Base-by-base conservation (phyloP, 2,329 filamentous ascomycete genomes). In the Ophiocordyceps sinensis region DNA sequence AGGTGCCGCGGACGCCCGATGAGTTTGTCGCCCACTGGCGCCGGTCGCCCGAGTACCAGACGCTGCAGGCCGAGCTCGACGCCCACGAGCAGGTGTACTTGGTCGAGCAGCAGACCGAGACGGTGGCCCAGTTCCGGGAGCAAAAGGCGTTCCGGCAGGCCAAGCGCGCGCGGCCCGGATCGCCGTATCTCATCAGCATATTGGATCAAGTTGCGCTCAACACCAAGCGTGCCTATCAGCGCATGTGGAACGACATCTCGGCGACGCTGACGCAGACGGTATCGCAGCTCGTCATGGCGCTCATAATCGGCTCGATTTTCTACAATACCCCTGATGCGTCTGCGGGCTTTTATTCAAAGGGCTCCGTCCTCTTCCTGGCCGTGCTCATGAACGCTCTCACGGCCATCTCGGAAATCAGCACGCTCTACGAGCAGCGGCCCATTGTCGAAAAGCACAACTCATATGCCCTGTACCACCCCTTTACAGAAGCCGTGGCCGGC, bases 1-100 rank as follows among this genome's bases (percentile, higher is more conserved):
- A 63, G 38, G 75, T 80, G 0, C 82, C 82, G 1, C 68, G 78
- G 3, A 85, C 80, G 0, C 68, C 82, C 0, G 79, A 83, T 37
- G 82, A 85, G 1, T 85, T 85, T 49, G 79, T 69, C 45, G 42
- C 46, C 2, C 60, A 60, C 40, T 71, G 68, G 68, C 55, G 54
- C 17, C 50, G 62, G 21, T 74, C 68, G 2, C 50, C 57, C 0
- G 67, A 73, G 41, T 71, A 59, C 45, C 45, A 53, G 3, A 51
- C 52, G 0, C 51, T 76, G 0, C 54, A 63, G 32, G 47, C 51
- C 3, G 68, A 78, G 14, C 73, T 80, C 19, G 60, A 66, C 2
- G 53, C 59, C 0, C 68, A 77, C 42, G 65, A 76, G 35, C 43
- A 61, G 4, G 57, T 67, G 3, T 65, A 64, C 44, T 66, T 66